These are phyloP conservation scores for Glycine soja DNA, from an alignment of 306 rosid species.

Conservation along the genomic window DNA sequence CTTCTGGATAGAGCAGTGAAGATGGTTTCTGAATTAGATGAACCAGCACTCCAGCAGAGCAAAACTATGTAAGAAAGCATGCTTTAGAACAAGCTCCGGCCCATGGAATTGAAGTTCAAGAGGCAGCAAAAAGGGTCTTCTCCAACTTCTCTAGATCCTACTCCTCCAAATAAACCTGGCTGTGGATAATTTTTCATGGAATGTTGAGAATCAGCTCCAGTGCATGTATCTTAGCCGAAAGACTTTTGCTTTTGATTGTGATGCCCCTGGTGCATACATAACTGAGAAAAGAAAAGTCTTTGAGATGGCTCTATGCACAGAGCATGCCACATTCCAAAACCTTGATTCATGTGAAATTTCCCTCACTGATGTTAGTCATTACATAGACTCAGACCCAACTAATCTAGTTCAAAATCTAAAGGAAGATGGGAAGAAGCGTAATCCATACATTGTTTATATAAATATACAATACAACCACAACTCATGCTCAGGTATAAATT, in stretches of 20 bases:
- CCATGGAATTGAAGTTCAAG: conserved; percentile 84
- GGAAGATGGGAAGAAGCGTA: conserved; percentile 96
- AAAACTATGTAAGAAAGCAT: conserved; percentile 87
- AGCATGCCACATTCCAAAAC: conserved; percentile 94
- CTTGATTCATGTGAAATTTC: conserved; percentile 96
- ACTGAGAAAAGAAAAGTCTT: conserved; percentile 85
- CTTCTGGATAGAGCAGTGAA: conserved; percentile 95
- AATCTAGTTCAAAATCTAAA: conserved; percentile 91
- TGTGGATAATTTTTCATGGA: conserved; percentile 97
- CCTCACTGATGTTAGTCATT: conserved; percentile 95
- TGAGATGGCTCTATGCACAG: conserved; percentile 97
- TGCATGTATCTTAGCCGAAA: conserved; percentile 97
- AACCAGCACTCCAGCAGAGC: conserved; percentile 61
- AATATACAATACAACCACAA: conserved; percentile 80
- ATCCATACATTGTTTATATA: conserved; percentile 94
- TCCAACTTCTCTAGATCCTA: conserved; percentile 97
- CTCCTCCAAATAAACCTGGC: conserved; percentile 97
- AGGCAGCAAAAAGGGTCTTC: conserved; percentile 97
- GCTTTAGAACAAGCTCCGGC: conserved; percentile 88
- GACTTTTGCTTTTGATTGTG: conserved; percentile 91
- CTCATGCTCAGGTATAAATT: conserved; percentile 84
- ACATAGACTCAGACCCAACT: conserved; percentile 96
- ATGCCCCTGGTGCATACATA: conserved; percentile 95
- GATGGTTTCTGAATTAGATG: conserved; percentile 98
- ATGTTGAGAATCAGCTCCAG: conserved; percentile 96